phyloP scores from a whole-genome alignment of 208 protist species.

The Phytomonas sp. region DNA sequence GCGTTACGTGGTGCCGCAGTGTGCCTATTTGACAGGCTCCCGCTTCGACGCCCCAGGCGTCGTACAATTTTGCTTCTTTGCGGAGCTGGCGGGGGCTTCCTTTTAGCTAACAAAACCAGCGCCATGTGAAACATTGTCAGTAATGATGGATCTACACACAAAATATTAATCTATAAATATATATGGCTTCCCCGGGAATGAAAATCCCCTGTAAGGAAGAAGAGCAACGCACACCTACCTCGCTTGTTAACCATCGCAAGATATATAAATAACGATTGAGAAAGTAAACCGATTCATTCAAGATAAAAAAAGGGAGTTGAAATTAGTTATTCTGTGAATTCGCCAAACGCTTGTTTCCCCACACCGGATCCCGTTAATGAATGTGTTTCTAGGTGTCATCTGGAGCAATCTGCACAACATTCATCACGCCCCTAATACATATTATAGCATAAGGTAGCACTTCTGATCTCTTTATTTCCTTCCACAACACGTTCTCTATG shows the following conservation, averaged over 20 bases:
- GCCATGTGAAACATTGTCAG: conserved; percentile 1
- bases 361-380: background rate
- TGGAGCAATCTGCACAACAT: background rate
- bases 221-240: background rate
- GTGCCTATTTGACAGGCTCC: background rate
- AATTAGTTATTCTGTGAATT: background rate
- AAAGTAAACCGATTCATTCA: too few relatives aligned
- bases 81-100: conserved; percentile 2
- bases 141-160: background rate
- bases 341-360: background rate
- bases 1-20: background rate
- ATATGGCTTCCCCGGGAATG: background rate
- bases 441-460: background rate
- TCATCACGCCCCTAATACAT: background rate
- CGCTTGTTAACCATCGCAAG: background rate
- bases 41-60: conserved; percentile 2
- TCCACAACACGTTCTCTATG: background rate
- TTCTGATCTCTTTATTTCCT: background rate
- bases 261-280: background rate
- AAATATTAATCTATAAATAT: background rate
- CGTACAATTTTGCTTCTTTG: background rate
- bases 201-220: background rate
- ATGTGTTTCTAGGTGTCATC: background rate
- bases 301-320: background rate
- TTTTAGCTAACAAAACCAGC: conserved; percentile 2